Conservation (phyloP, 192 early-diverging fungal species). For the Entomortierella beljakovae region DNA sequence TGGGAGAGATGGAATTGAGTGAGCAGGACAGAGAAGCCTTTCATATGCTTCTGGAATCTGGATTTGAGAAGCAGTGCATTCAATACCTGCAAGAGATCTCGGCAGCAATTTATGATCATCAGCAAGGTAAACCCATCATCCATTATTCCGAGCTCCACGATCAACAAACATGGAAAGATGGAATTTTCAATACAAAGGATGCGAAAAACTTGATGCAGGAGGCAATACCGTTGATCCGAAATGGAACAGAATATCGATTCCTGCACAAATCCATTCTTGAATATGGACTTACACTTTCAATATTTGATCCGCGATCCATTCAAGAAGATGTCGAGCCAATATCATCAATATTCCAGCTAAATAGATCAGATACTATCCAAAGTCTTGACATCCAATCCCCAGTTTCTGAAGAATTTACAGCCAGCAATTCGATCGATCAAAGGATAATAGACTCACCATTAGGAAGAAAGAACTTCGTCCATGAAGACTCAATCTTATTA, state of each 20-base stretch:
- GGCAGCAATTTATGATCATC: no score
- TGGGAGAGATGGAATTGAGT: no score
- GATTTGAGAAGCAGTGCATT: no score
- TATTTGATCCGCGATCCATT: neutral
- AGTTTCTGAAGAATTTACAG: neutral
- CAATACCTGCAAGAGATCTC: no score
- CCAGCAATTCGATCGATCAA: neutral
- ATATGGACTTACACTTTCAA: neutral
- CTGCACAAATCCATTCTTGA: neutral
- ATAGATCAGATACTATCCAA: neutral
- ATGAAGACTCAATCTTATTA: neutral
- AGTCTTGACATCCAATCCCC: neutral
- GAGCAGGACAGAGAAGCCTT: no score
- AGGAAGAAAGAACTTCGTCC: neutral
- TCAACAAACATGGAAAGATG: neutral
- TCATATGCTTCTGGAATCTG: no score
- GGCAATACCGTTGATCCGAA: neutral
- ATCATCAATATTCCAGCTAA: neutral
- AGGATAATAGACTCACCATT: neutral
- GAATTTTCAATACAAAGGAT: neutral
- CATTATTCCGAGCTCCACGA: no score
- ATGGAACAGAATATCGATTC: neutral
- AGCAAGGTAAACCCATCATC: no score
- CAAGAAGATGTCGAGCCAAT: neutral
- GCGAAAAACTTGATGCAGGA: neutral